phyloP scores from a whole-genome alignment of 345 rosid genomes.

The Acer saccharum region DNA sequence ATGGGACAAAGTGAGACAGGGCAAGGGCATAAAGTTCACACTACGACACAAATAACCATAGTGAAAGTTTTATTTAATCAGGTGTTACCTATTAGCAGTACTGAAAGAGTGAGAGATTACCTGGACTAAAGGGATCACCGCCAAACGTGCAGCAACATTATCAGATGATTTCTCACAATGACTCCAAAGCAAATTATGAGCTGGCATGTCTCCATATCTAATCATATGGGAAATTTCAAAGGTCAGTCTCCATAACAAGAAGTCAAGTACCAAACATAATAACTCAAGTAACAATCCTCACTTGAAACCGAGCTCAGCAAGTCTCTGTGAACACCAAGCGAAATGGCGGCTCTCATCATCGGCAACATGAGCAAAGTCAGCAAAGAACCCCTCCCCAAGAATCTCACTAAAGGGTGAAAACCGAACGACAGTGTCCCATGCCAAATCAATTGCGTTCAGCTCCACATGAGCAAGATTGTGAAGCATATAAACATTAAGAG shows the following conservation, averaged over 20 bases:
- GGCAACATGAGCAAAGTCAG: slow-evolving; percentile 96
- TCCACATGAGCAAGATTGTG: slow-evolving; percentile 95
- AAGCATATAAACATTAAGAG: slow-evolving; percentile 91
- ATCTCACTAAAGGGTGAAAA: slow-evolving; percentile 66
- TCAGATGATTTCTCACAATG: slow-evolving; percentile 83
- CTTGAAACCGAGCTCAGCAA: slow-evolving; percentile 89
- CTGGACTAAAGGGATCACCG: slow-evolving; percentile 76
- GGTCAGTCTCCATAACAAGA: background rate
- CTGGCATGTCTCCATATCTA: slow-evolving; percentile 95
- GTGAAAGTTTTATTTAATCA: background rate
- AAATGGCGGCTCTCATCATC: slow-evolving; percentile 98
- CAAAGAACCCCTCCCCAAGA: slow-evolving; percentile 73
- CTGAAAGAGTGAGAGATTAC: slow-evolving; percentile 28
- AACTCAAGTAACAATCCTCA: slow-evolving; percentile 23
- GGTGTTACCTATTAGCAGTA: background rate
- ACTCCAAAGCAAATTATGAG: slow-evolving; percentile 89
- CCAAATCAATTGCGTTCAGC: slow-evolving; percentile 95
- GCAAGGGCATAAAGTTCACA: background rate
- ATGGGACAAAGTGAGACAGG: background rate
- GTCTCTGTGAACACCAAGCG: slow-evolving; percentile 91
- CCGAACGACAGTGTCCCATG: slow-evolving; percentile 94
- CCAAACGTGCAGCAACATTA: slow-evolving; percentile 85
- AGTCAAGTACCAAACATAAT: background rate
- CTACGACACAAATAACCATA: background rate
- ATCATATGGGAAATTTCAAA: background rate